Evolutionary conservation across 495 filamentous ascomycete genomes (phyloP).

Genomic region (Penicillium argentinense): DNA sequence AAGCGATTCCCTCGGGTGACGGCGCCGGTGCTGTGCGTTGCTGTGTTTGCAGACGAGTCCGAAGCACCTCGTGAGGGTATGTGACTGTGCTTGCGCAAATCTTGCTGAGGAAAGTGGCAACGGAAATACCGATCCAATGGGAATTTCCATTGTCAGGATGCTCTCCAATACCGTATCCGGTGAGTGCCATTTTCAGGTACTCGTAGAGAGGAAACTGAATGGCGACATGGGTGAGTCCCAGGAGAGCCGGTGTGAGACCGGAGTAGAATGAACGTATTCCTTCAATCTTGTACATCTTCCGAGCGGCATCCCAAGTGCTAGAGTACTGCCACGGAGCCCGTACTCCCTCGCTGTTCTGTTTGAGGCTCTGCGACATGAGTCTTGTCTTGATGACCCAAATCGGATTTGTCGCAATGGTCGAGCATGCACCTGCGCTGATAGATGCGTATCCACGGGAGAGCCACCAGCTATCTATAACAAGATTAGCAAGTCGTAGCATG

Average conservation of each 20-base stretch:
- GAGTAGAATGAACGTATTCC: slow-evolving; percentile 93
- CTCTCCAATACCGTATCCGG: slow-evolving; percentile 79
- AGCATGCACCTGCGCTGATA: slow-evolving; percentile 85
- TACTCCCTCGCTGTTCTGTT: slow-evolving; percentile 50
- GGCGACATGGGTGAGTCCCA: slow-evolving; percentile 92
- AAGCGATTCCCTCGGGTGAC: slow-evolving; percentile 57
- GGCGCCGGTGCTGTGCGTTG: slow-evolving; percentile 51
- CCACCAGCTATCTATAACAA: slow-evolving; percentile 54
- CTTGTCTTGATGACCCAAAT: slow-evolving; percentile 99
- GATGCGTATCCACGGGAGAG: slow-evolving; percentile 71
- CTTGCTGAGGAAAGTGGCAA: slow-evolving; percentile 93
- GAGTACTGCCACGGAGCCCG: slow-evolving; percentile 85
- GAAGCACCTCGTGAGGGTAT: slow-evolving; percentile 95
- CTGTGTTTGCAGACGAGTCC: slow-evolving; percentile 87
- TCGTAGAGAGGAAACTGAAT: slow-evolving; percentile 98
- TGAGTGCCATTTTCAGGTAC: slow-evolving; percentile 86
- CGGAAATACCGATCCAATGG: slow-evolving; percentile 73
- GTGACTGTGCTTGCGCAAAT: slow-evolving; percentile 92
- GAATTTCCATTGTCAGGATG: slow-evolving; percentile 56
- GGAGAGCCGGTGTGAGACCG: slow-evolving; percentile 84
- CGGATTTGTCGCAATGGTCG: slow-evolving; percentile 94
- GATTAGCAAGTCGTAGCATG: slow-evolving; percentile 9
- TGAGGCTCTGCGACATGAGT: slow-evolving; percentile 82
- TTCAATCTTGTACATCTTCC: slow-evolving; percentile 92
- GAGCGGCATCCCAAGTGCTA: slow-evolving; percentile 82